Conservation (phyloP, 129 eudicot species). For the Tagetes patula region DNA sequence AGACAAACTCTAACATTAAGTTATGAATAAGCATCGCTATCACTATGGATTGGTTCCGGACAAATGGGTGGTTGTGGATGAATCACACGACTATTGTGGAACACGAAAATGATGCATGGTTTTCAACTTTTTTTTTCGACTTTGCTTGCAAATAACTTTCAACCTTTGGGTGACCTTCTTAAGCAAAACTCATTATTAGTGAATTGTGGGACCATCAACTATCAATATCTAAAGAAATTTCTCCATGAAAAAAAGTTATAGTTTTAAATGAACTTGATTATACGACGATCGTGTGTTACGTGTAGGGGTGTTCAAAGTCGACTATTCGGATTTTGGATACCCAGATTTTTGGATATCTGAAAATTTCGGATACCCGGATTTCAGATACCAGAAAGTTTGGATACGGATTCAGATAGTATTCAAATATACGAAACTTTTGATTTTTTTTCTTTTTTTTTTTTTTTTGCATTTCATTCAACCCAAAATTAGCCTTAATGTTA, state of each 20-base stretch:
- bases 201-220: slow-evolving; percentile 26
- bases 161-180: slow-evolving; percentile 15
- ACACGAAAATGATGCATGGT: slow-evolving; percentile 33
- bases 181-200: slow-evolving; percentile 32
- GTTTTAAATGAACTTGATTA: too few species aligned
- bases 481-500: too few species aligned
- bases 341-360: too few species aligned
- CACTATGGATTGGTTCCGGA: neutral
- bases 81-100: neutral
- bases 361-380: too few species aligned
- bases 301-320: too few species aligned
- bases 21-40: neutral
- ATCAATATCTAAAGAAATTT: neutral
- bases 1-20: neutral
- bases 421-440: too few species aligned
- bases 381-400: too few species aligned
- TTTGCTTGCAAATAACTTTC: slow-evolving; percentile 33
- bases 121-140: slow-evolving; percentile 20
- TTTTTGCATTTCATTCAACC: too few species aligned
- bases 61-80: slow-evolving; percentile 28
- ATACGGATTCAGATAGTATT: too few species aligned
- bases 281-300: too few species aligned
- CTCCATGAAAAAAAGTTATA: neutral
- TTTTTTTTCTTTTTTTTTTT: too few species aligned
- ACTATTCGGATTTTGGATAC: too few species aligned